Base-by-base conservation (phyloP, 2,329 filamentous ascomycete species). In the Xylariales sp. region DNA sequence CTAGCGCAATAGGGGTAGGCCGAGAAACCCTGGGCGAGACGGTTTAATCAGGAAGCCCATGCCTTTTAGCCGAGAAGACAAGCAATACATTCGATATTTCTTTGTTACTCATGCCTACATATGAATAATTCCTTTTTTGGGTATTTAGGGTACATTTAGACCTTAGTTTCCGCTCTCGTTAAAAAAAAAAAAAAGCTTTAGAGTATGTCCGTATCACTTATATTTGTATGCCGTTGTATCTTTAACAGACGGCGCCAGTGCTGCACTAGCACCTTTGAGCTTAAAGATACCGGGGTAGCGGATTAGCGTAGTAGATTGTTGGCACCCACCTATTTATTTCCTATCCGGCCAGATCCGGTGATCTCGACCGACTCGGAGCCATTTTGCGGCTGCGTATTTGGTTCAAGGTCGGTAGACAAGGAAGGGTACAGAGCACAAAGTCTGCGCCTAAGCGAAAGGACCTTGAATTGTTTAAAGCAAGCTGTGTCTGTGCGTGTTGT, bases 341-440 rank as follows among this genome's bases (percentile, higher is more conserved):
- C 45, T 45, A 45, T 57, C 36, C 14, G 54, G 54, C 62, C 54
- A 36, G 46, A 58, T 53, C 18, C 46, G n/a, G 52, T 14, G 48
- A 59, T 43, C n/a, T 64, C 18, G 46, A 50, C 45, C 30, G 28
- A 16, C 23, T n/a, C 39, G 41, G 39, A 45, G n/a, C 39, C 23
- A 56, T 10, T 32, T 32, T 43, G n/a, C 23, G 14, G 45, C 6
- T 45, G 10, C 32, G 48, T 12, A 43, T 41, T 34, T 18, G 16
- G 32, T 32, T 12, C 14, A 41, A 41, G 9, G 23, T 55, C 32
- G 10, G 30, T 53, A 23, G 39, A 16, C n/a, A 53, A 60, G 54
- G 54, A 53, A 60, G 54, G 54, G 48, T 61, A 23, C n/a, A 59
- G n/a, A 12, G 46, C 18, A 16, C 54, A 32, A 54, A 32, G 48